Base-by-base conservation (phyloP, 257 asterid genomes). In the Lantana camara region DNA sequence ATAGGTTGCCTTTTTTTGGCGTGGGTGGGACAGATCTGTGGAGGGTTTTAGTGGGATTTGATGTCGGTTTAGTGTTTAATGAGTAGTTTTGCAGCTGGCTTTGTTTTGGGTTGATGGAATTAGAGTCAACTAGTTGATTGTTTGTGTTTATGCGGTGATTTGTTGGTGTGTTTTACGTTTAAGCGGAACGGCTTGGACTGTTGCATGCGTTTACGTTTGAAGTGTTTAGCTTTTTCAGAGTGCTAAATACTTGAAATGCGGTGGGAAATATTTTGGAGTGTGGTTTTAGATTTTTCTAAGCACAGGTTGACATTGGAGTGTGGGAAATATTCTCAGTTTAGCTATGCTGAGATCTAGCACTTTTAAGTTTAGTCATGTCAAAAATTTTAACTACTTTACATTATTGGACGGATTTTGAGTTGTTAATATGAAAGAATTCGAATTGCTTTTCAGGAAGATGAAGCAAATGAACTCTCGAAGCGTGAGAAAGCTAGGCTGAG, bases 401-500 rank as follows among this genome's bases (percentile, higher is more conserved):
- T 41, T 24, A 27, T 27, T 9, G 24, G 51, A 48, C 20, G 44
- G 56, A 35, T 13, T 60, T 35, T 11, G 47, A 35, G 64, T 48
- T 14, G 27, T 49, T 29, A 34, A 24, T 35, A 45, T 45, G 51
- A 40, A 42, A 9, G 24, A 14, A 2, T 52, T 40, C 54, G 24
- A n/a, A 16, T 45, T 54, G 49, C 22, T 53, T 19, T 72, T 59
- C 74, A 86, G 95, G 95, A 90, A 46, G 88, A 77, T 20, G 83
- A 76, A 64, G 69, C 75, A 48, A 77, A 73, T 77, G 95, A 75
- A 69, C 57, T 83, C 49, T 76, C 87, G 7, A 88, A 88, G 79
- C 96, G 91, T 48, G 99, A 94, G 67, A 90, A 62, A 40, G 74
- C 79, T 9, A 76, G 96, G 74, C 79, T 94, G 14, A 88, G 70